Evolutionary conservation across 2,329 filamentous ascomycete genomes (phyloP).

Genomic region (Chrysoporthe cubensis): DNA sequence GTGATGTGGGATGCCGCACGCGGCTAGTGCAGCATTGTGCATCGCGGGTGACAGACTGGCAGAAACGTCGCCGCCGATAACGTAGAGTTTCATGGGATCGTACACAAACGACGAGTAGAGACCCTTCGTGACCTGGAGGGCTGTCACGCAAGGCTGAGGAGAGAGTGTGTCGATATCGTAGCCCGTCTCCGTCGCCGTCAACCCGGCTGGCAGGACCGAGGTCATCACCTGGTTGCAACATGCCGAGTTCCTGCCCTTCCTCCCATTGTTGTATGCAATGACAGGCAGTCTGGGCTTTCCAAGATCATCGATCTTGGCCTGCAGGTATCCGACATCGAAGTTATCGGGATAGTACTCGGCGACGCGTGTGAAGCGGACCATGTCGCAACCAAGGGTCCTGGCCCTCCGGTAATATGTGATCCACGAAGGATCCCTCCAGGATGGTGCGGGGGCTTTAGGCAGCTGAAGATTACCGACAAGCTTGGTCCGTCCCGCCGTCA

Average conservation of each 20-base stretch:
- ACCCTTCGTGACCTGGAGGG: slow-evolving; percentile 65
- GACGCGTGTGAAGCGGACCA: slow-evolving; percentile 64
- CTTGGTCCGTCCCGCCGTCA: slow-evolving; percentile 58
- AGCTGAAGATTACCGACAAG: slow-evolving; percentile 62
- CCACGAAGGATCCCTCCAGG: slow-evolving; percentile 63
- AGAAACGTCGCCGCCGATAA: slow-evolving; percentile 72
- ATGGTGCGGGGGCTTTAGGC: slow-evolving; percentile 43
- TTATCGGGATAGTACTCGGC: slow-evolving; percentile 64
- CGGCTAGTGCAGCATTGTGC: slow-evolving; percentile 72
- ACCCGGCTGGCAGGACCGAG: slow-evolving; percentile 55
- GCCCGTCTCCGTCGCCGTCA: slow-evolving; percentile 29
- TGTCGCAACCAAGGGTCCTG: slow-evolving; percentile 60
- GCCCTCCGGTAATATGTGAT: slow-evolving; percentile 62
- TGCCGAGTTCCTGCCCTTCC: slow-evolving; percentile 64
- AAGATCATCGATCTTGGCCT: slow-evolving; percentile 50
- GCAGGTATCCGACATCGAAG: slow-evolving; percentile 60
- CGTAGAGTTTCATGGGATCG: slow-evolving; percentile 72
- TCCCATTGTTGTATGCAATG: slow-evolving; percentile 68
- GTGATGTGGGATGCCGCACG: slow-evolving; percentile 69
- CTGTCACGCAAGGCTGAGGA: slow-evolving; percentile 54
- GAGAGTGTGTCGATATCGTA: slow-evolving; percentile 30
- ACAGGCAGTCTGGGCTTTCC: slow-evolving; percentile 53
- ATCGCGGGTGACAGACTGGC: slow-evolving; percentile 78
- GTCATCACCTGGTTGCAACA: slow-evolving; percentile 70
- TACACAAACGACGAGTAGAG: slow-evolving; percentile 69